Evolutionary conservation across 139 green algal species (phyloP).

Genomic region (Asterochloris erici): DNA sequence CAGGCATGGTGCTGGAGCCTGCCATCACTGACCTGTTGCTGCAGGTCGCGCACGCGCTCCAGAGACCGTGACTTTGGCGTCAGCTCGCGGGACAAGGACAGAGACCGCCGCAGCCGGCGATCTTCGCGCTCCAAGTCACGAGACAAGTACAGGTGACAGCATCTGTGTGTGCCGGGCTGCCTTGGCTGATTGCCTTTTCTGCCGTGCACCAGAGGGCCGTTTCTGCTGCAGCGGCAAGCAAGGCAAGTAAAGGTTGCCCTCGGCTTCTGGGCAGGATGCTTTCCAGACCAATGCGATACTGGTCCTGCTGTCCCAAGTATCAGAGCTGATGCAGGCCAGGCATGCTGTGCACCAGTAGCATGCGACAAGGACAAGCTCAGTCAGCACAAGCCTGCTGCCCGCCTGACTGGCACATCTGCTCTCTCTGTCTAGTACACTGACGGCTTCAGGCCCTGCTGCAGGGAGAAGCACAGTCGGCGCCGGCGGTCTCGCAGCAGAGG

Average conservation of each 20-base stretch:
- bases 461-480: slow-evolving; percentile 4
- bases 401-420: background rate
- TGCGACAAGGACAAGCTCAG: too few relatives aligned
- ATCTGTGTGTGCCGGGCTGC: too few relatives aligned
- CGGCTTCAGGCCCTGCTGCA: background rate
- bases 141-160: background rate
- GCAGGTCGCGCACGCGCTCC: slow-evolving; percentile 1
- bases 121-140: background rate
- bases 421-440: background rate
- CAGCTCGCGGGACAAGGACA: slow-evolving; percentile 4
- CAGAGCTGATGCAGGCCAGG: background rate
- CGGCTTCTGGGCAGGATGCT: background rate
- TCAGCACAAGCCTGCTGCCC: background rate
- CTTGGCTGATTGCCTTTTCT: background rate
- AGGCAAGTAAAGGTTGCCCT: background rate
- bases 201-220: background rate
- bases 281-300: too few relatives aligned
- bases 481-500: slow-evolving; percentile 14
- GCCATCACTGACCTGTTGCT: background rate
- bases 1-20: background rate
- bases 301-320: too few relatives aligned
- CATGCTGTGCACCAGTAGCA: background rate
- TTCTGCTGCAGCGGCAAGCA: background rate
- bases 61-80: slow-evolving; percentile 5
- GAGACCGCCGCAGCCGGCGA: background rate